Evolutionary conservation across 2,329 filamentous ascomycete species (phyloP).

Genomic region (Phaeosphaeria sp.): DNA sequence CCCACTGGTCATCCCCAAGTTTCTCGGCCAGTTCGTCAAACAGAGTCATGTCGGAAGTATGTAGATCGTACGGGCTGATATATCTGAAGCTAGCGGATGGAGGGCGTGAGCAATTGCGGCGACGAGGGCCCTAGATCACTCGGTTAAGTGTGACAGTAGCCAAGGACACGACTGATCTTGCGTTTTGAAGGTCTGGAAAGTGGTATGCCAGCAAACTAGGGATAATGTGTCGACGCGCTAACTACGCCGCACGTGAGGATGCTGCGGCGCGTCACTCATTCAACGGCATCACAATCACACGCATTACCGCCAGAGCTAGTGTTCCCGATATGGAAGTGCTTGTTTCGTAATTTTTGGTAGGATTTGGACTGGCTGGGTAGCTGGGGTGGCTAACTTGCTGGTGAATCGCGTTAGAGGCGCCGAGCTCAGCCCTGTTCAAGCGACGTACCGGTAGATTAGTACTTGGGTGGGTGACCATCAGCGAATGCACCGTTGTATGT

Average conservation of each 20-base stretch:
- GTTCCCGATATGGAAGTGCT: background rate
- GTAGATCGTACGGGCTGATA: background rate
- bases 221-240: background rate
- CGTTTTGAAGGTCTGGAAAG: background rate
- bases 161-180: background rate
- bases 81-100: background rate
- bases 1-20: slow-evolving; percentile 16
- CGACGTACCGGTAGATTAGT: too few species aligned
- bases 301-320: background rate
- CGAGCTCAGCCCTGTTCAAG: too few species aligned
- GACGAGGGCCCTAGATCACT: background rate
- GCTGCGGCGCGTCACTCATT: background rate
- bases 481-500: too few species aligned
- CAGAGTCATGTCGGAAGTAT: slow-evolving; percentile 13
- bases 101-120: background rate
- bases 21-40: slow-evolving; percentile 10
- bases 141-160: background rate
- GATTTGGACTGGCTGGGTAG: background rate
- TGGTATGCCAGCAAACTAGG: background rate
- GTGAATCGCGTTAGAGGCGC: too few species aligned
- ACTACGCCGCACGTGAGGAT: background rate
- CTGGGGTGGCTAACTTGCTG: background rate
- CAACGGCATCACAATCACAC: background rate
- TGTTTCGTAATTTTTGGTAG: background rate
- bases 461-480: too few species aligned